Evolutionary conservation across 805 yeast genomes (phyloP).

Genomic region (Blastobotrys robertii): DNA sequence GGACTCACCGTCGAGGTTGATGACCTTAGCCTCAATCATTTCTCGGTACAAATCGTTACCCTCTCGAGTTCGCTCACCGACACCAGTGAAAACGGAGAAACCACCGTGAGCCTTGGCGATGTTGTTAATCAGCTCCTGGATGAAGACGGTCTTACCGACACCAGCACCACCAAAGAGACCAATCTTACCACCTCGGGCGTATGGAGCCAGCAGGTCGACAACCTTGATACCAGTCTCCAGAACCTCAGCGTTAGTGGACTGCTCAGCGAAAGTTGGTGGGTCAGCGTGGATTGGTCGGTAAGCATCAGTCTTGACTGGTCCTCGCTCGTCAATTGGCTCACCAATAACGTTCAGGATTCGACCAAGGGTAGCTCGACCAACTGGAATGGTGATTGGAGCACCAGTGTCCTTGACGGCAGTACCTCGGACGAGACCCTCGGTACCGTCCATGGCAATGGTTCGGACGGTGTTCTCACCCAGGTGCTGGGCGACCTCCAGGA

Average conservation of each 20-base stretch:
- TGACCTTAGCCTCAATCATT: slow-evolving; percentile 99
- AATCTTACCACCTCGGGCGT: slow-evolving; percentile 99
- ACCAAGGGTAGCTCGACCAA: slow-evolving; percentile 98
- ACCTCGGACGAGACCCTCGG: slow-evolving; percentile 99
- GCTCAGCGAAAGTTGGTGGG: slow-evolving; percentile 93
- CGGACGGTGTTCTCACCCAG: slow-evolving; percentile 99
- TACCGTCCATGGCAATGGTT: slow-evolving; percentile 99
- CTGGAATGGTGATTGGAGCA: slow-evolving; percentile 97
- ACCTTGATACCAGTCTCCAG: slow-evolving; percentile 99
- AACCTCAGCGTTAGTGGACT: slow-evolving; percentile 96
- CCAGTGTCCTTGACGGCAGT: slow-evolving; percentile 87
- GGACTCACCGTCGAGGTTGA: slow-evolving; percentile 98
- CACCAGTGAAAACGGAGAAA: slow-evolving; percentile 99
- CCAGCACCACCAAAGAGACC: slow-evolving; percentile 99
- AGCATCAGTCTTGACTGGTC: slow-evolving; percentile 88
- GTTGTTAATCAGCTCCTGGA: slow-evolving; percentile 99
- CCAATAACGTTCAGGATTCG: slow-evolving; percentile 96
- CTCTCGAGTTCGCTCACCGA: slow-evolving; percentile 99
- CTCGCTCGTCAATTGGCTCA: slow-evolving; percentile 99
- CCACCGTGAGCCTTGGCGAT: slow-evolving; percentile 99
- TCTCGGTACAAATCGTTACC: slow-evolving; percentile 99
- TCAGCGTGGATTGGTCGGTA: slow-evolving; percentile 98
- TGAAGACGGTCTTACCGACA: slow-evolving; percentile 99
- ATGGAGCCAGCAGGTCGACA: slow-evolving; percentile 97
- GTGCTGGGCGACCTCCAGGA: slow-evolving; percentile 98